These are phyloP conservation scores for Fusarium marasasianum DNA, from an alignment of 2,329 filamentous ascomycete genomes.

Conservation along the genomic window DNA sequence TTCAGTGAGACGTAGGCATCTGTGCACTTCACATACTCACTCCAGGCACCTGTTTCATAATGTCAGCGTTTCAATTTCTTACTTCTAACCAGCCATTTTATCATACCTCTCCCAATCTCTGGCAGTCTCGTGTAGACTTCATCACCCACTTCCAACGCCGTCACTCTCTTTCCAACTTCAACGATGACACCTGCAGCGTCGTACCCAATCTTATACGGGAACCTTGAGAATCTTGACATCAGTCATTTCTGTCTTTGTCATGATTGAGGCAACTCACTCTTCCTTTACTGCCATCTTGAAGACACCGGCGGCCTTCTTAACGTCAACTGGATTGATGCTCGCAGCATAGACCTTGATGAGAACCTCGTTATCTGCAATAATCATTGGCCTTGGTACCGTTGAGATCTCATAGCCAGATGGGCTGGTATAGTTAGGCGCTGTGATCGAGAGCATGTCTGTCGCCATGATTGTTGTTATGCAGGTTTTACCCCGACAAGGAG, in stretches of 20 bases:
- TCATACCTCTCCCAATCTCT: not conserved
- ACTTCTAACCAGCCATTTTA: fast-evolving
- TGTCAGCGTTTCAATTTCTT: not conserved
- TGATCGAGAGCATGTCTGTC: not conserved
- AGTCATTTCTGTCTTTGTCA: too few relatives aligned
- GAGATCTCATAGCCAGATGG: not conserved
- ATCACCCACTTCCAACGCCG: not conserved
- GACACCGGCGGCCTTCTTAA: not conserved
- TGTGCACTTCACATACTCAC: not conserved
- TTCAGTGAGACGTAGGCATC: not conserved
- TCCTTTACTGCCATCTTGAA: not conserved
- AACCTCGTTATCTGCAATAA: not conserved
- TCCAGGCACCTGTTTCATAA: not conserved
- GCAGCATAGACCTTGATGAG: not conserved
- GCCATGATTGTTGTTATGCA: not conserved
- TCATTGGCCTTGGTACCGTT: fast-evolving
- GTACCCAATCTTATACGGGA: not conserved
- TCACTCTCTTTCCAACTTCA: not conserved
- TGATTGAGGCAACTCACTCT: not conserved
- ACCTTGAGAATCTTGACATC: fast-evolving
- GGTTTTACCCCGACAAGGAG: not conserved
- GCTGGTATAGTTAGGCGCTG: not conserved
- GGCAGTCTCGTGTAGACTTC: not conserved
- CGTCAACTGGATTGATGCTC: not conserved
- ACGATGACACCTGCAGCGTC: not conserved